Base-by-base conservation (phyloP, 805 yeast species). In the Cyberlindnera veronae region DNA sequence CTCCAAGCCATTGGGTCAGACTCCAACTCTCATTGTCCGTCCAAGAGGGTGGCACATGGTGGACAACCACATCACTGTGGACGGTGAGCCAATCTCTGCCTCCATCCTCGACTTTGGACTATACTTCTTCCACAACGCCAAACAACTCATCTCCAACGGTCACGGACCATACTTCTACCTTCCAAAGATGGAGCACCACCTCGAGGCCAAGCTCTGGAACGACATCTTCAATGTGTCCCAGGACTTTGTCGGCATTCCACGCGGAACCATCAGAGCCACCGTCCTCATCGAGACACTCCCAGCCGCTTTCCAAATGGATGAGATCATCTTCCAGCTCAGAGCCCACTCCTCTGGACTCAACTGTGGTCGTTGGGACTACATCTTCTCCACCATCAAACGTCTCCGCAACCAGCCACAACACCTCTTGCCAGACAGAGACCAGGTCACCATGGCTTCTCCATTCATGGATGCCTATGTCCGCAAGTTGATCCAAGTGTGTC, bases 291-390 rank as follows among this genome's bases (percentile, higher is more conserved):
- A 84, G 64, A 84, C 95, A 14, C 68, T 84, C 50, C 95, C 93
- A 29, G 89, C 87, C 32, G 88, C 90, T 13, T 84, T 81, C 74
- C 93, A 84, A 64, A 79, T 84, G 81, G 90, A 84, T 58, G 95
- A 84, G 64, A 84, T 84, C 51, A 75, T 84, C 54, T 84, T 77
- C 58, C 84, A 84, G 57, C 70, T 84, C 58, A 72, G 88, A 62
- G 79, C 77, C 37, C 95, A 84, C 62, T 81, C 84, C 39, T 74
- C 84, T 9, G 95, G 93, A 41, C 72, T 84, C 63, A 84, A 84
- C 67, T 84, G 93, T 72, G 95, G 95, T 53, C 76, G 95, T 67
- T 84, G 93, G 91, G 95, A 84, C 64, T 84, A 84, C 66, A 84
- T 84, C 64, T 84, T 84, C 67, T 79, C 86, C 28, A 81, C 86